Base-by-base conservation (phyloP, 2,329 filamentous ascomycete genomes). In the Ceratocystis ficicola region DNA sequence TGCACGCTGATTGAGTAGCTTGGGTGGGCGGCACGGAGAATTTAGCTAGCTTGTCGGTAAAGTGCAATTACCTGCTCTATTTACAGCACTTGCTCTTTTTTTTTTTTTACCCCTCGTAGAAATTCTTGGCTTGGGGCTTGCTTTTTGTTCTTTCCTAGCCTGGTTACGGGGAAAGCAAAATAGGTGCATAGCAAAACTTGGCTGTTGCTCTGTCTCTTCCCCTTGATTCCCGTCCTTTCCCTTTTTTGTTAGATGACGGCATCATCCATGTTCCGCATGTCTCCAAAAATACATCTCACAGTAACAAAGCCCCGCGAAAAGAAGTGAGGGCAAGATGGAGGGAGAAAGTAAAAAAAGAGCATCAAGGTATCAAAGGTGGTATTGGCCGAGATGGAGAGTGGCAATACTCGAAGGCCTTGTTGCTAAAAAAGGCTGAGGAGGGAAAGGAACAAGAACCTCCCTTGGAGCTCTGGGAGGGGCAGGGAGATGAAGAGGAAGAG, bases 251-350 rank as follows among this genome's bases (percentile, higher is more conserved):
- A 30, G n/a, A 36, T 59, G 17, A 25, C 30, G 36, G 55, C 55
- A 32, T 59, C 28, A 59, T 59, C 55, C 55, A 59, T 59, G 55
- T 59, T 59, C 55, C 55, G 55, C 7, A 28, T 59, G 55, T 59
- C 55, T 59, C 55, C 55, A 59, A 59, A 59, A 59, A 59, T 59
- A 59, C 17, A 12, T 5, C 36, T 41, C 36, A 1, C 12, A 41
- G 36, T 15, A 15, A 4, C 36, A 59, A 59, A 25, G 32, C 6
- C 12, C 28, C 17, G 17, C 17, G 55, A 59, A 59, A 50, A 50
- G 46, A 59, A 32, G 55, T 12, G 7, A 3, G 55, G 55, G 12
- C 55, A 57, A 30, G 30, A 59, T 28, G 7, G 25, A 8, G 46
- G 3, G 8, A 12, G 46, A 20, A 50, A 5, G 36, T 41, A 15